These are phyloP conservation scores for Phytophthora pisi DNA, from an alignment of 352 stramenopile genomes.

Conservation along the genomic window DNA sequence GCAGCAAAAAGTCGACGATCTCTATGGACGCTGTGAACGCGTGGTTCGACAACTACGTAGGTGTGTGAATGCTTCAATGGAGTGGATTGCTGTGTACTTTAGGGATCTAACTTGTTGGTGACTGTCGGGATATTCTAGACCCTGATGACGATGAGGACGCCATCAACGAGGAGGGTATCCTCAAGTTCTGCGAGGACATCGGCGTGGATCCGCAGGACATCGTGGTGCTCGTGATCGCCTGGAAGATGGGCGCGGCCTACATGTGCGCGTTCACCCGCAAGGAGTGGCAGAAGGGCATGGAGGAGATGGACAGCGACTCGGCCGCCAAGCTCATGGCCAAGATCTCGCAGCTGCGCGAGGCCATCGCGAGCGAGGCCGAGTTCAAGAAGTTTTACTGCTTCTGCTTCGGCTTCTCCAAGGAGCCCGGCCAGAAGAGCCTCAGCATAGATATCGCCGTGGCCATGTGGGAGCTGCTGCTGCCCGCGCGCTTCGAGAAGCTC, in stretches of 20 bases:
- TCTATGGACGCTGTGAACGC: slow-evolving; percentile 50
- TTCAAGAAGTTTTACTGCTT: slow-evolving; percentile 91
- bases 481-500: slow-evolving; percentile 66
- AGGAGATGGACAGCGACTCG: slow-evolving; percentile 77
- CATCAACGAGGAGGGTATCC: slow-evolving; percentile 78
- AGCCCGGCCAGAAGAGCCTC: slow-evolving; percentile 88
- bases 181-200: slow-evolving; percentile 85
- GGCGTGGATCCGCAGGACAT: slow-evolving; percentile 78
- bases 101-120: background rate
- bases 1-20: slow-evolving; percentile 39
- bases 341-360: slow-evolving; percentile 58
- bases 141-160: slow-evolving; percentile 62
- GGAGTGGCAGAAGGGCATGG: slow-evolving; percentile 84
- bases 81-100: background rate
- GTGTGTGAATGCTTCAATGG: slow-evolving; percentile 16
- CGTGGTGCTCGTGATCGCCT: slow-evolving; percentile 84
- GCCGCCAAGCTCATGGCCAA: slow-evolving; percentile 60
- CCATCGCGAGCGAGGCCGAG: slow-evolving; percentile 52
- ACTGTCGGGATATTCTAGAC: slow-evolving; percentile 18
- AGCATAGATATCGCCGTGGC: slow-evolving; percentile 84
- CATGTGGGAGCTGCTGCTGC: slow-evolving; percentile 88
- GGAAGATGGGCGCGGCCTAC: slow-evolving; percentile 86
- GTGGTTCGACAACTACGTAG: slow-evolving; percentile 77
- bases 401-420: slow-evolving; percentile 89
- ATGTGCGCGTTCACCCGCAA: slow-evolving; percentile 89